These are phyloP conservation scores for Brassica napus DNA, from an alignment of 345 rosid genomes.

Conservation along the genomic window DNA sequence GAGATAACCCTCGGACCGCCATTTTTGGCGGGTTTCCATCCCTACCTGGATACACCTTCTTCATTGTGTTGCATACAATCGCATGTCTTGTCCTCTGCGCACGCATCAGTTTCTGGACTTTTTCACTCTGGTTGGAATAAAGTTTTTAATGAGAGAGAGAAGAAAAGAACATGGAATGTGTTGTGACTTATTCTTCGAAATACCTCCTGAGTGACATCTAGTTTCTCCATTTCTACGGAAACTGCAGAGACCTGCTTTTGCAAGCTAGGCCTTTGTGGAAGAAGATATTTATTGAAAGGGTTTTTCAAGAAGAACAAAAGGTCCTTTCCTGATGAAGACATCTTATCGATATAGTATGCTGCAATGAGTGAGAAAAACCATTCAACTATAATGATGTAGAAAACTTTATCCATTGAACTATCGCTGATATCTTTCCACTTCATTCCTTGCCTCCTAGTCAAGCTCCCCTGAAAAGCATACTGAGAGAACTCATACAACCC, in stretches of 20 bases:
- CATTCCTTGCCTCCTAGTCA: slow-evolving; percentile 67
- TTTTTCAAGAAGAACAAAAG: slow-evolving; percentile 53
- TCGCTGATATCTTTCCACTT: slow-evolving; percentile 64
- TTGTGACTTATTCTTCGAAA: slow-evolving; percentile 18
- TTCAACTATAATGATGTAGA: slow-evolving; percentile 64
- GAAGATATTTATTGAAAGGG: slow-evolving; percentile 39
- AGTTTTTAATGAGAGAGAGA: background rate
- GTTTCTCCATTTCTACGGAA: slow-evolving; percentile 64
- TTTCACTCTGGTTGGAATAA: slow-evolving; percentile 55
- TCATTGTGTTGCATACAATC: slow-evolving; percentile 63
- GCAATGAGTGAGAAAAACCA: slow-evolving; percentile 63
- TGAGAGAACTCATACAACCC: slow-evolving; percentile 77
- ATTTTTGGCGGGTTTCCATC: slow-evolving; percentile 86
- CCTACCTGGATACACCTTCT: slow-evolving; percentile 77
- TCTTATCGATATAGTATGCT: slow-evolving; percentile 71
- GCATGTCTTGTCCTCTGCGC: slow-evolving; percentile 56
- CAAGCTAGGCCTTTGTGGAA: slow-evolving; percentile 50
- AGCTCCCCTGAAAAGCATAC: slow-evolving; percentile 51
- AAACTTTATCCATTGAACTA: slow-evolving; percentile 63
- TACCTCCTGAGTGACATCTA: slow-evolving; percentile 87
- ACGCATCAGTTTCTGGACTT: slow-evolving; percentile 61
- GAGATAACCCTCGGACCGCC: slow-evolving; percentile 84
- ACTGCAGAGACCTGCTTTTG: slow-evolving; percentile 61
- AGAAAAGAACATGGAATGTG: background rate
- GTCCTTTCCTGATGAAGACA: slow-evolving; percentile 54